Evolutionary conservation across 805 yeast genomes (phyloP), one percentile per base, ranked within the genome.

Genomic region (Myxozyma geophila): DNA sequence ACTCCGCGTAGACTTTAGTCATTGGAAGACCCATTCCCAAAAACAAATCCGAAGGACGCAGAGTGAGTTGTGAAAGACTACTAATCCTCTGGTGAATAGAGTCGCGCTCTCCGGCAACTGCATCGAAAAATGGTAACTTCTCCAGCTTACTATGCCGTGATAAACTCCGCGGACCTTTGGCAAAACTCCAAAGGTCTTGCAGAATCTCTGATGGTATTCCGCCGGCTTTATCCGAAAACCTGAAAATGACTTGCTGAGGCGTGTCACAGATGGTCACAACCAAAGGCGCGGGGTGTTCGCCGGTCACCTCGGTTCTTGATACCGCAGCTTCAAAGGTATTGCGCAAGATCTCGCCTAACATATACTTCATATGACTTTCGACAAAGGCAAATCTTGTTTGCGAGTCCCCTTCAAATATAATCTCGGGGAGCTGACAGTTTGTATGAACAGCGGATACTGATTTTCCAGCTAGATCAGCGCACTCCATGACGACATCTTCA

Each of bases 201-300:
- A 89, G 79, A 40, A 85, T 81, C 21, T 82, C 83, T 51, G 82
- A 81, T 10, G 83, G 80, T 54, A 93, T 78, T 1, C 98, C 99
- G 36, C 98, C 98, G 2, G 97, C 98, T 69, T 83, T 87, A 75
- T 93, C 99, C 5, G 93, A 86, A 55, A 93, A 85, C 58, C 96
- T 81, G 74, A 93, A 88, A 2, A 87, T 79, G 35, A 90, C 86
- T 53, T 86, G 84, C 44, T 85, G 87, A 12, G 83, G 80, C 19
- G 89, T 84, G 66, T 87, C 83, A 1, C 89, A 81, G 9, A 93
- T 83, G 8, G 91, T 85, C 15, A 93, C 88, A n/a, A 77, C 78
- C n/a, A 93, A 85, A 0, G 96, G 90, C 46, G 37, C 36, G 5
- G 63, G 66, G 7, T 17, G 49, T 13, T 35, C 28, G 12, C 66